phyloP scores from a whole-genome alignment of 2,329 filamentous ascomycete species.

The Furcasterigmium furcatum region DNA sequence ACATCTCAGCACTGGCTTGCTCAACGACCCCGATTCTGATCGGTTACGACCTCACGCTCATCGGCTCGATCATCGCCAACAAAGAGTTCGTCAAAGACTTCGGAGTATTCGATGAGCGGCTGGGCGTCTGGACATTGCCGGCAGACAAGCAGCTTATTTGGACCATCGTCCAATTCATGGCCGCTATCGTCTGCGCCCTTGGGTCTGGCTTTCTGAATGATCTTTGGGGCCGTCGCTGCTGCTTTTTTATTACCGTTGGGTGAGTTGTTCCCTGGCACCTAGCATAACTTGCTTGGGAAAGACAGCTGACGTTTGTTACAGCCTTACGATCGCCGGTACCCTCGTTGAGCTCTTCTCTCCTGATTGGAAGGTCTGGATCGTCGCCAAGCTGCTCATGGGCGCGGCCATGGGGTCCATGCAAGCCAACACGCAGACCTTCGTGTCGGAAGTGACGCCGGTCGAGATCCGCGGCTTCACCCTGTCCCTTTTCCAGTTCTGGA shows the following conservation, averaged over 20 bases:
- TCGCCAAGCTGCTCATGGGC: conserved; percentile 2
- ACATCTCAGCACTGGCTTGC: neutral
- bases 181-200: neutral
- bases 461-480: conserved; percentile 3
- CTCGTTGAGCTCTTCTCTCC: conserved; percentile 1
- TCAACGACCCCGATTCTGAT: neutral
- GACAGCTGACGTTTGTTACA: neutral
- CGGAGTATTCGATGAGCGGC: neutral
- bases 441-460: conserved; percentile 1
- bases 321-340: conserved; percentile 1
- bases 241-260: neutral
- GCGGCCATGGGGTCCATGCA: conserved; percentile 4
- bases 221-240: neutral
- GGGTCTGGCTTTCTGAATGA: neutral
- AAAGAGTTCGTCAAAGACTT: neutral
- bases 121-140: neutral
- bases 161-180: neutral
- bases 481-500: conserved; percentile 4
- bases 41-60: conserved; percentile 2
- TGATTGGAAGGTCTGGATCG: conserved; percentile 1
- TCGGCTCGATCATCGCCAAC: conserved; percentile 5
- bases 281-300: neutral
- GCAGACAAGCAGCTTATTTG: neutral
- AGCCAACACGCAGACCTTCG: conserved; percentile 1
- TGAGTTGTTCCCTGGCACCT: neutral